Evolutionary conservation across 2,329 filamentous ascomycete species (phyloP).

Genomic region (Aaosphaeria arxii): DNA sequence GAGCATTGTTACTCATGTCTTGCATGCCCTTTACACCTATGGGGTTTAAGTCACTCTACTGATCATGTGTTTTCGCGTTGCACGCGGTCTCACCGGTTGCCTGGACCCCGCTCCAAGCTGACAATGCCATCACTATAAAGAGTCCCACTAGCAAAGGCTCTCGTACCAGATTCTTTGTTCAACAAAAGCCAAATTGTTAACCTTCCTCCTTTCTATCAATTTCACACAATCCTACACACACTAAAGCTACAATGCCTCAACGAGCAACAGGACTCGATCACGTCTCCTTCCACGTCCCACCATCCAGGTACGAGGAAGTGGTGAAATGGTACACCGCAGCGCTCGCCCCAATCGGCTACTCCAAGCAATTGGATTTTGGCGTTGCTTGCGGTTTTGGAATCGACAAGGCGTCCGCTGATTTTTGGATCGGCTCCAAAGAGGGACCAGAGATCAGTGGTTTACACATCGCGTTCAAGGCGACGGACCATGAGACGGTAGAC

Average conservation of each 20-base stretch:
- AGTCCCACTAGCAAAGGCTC: no score
- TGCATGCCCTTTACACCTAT: no score
- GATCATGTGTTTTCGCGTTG: neutral
- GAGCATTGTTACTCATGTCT: no score
- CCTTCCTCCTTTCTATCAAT: neutral
- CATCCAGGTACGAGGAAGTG: constrained; percentile 13
- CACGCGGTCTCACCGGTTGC: neutral
- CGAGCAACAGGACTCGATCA: constrained; percentile 11
- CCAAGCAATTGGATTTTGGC: constrained; percentile 14
- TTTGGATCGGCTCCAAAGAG: neutral
- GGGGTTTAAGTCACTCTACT: neutral
- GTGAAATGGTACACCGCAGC: constrained; percentile 19
- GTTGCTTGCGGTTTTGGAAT: neutral
- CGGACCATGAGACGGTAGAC: constrained; percentile 13
- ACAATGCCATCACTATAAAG: neutral
- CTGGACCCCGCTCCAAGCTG: neutral
- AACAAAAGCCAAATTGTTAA: neutral
- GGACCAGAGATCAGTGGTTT: constrained; percentile 6
- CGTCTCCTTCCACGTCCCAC: constrained; percentile 15
- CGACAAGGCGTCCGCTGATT: neutral
- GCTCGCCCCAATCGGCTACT: constrained; percentile 24
- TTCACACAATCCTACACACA: neutral
- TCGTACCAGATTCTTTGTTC: neutral
- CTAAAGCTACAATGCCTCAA: neutral
- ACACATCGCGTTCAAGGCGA: constrained; percentile 19